A percentile compares a stretch with the other conserved stretches of the same genome.
These are phyloP conservation scores for Aquilaria yunnanensis DNA, from an alignment of 345 rosid species.

Conservation along the genomic window DNA sequence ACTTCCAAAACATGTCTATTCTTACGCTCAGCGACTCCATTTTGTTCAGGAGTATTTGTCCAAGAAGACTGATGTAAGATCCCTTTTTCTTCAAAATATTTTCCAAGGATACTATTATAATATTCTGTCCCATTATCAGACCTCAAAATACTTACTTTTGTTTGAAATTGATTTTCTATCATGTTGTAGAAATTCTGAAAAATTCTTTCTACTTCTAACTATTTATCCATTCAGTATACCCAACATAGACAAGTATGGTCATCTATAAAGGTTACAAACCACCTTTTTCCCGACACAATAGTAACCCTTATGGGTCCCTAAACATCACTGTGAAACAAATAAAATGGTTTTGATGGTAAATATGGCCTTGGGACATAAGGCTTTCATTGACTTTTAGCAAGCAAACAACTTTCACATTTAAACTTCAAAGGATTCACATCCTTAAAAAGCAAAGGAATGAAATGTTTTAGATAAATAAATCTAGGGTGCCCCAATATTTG, in stretches of 20 bases:
- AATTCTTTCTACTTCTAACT: no score
- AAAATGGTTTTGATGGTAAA: not conserved
- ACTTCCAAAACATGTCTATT: not conserved
- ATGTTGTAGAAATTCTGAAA: not conserved
- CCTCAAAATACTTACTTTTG: not conserved
- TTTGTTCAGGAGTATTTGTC: not conserved
- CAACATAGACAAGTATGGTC: not conserved
- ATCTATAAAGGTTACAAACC: constrained; percentile 1
- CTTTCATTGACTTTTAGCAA: not conserved
- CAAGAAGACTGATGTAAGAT: not conserved
- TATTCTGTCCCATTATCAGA: not conserved
- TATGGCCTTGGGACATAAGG: not conserved
- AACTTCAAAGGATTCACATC: not conserved
- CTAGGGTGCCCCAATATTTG: constrained; percentile 1
- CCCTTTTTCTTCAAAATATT: not conserved
- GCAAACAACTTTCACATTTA: not conserved
- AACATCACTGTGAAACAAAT: not conserved
- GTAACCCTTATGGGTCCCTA: no score
- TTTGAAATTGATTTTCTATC: not conserved
- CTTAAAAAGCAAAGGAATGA: not conserved
- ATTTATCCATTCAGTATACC: no score
- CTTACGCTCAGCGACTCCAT: not conserved
- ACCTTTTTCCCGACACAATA: not conserved
- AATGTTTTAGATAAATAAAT: constrained; percentile 1
- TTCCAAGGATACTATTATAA: not conserved